Percentiles rank a stretch among this genome's conserved stretches.
Evolutionary conservation across 305 asterid genomes (phyloP).

Genomic region (Rubia peregrina): DNA sequence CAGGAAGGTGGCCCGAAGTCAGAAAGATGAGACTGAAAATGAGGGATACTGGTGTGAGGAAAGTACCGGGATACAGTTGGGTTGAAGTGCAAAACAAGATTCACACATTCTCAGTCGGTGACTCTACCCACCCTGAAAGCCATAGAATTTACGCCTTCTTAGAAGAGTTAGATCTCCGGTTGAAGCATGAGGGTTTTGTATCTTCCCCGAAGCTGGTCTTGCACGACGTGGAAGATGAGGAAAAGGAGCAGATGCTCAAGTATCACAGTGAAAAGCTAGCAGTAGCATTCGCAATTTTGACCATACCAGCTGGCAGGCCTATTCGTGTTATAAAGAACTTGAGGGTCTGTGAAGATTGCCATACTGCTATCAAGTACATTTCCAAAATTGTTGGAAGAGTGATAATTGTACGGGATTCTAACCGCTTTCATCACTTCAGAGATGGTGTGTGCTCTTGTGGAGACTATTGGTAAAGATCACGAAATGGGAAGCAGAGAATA

Average conservation of each 20-base stretch:
- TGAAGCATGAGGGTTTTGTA: constrained; percentile 63
- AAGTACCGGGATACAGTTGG: constrained; percentile 85
- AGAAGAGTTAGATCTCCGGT: constrained; percentile 58
- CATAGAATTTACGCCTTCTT: constrained; percentile 49
- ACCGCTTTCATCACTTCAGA: constrained; percentile 84
- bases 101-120: constrained; percentile 81
- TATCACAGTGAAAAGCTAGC: constrained; percentile 88
- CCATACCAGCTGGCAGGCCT: constrained; percentile 64
- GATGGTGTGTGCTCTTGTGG: constrained; percentile 81
- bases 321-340: constrained; percentile 76
- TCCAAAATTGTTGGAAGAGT: constrained; percentile 69
- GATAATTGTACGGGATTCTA: constrained; percentile 73
- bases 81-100: constrained; percentile 61
- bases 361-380: constrained; percentile 61
- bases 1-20: constrained; percentile 81
- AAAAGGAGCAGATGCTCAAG: constrained; percentile 72
- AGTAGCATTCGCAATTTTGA: constrained; percentile 75
- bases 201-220: constrained; percentile 70
- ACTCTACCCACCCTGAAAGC: constrained; percentile 55
- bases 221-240: constrained; percentile 95
- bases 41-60: constrained; percentile 65
- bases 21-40: constrained; percentile 60
- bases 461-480: constrained; percentile 58
- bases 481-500: not conserved
- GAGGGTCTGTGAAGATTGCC: constrained; percentile 88